phyloP scores from a whole-genome alignment of 1,284 basidiomycete species.

The Ceratobasidium sp. region DNA sequence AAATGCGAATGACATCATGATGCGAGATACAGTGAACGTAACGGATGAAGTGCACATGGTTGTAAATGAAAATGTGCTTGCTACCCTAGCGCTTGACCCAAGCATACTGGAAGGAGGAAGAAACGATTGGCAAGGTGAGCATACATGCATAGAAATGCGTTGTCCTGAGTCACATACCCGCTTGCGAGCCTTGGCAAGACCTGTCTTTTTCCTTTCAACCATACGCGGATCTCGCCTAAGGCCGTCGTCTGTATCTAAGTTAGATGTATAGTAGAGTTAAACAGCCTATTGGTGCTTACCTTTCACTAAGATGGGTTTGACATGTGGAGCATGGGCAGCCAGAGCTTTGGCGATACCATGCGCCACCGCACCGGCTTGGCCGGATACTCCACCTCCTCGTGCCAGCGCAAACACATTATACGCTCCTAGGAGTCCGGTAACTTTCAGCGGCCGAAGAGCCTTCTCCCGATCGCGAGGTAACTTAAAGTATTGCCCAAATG shows the following conservation, averaged over 20 bases:
- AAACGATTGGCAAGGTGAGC: conserved; percentile 31
- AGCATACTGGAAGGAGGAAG: conserved; percentile 66
- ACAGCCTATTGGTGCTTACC: conserved; percentile 59
- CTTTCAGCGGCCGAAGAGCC: conserved; percentile 82
- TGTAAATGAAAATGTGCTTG: neutral
- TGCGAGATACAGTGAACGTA: neutral
- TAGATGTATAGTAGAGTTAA: neutral
- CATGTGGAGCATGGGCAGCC: conserved; percentile 72
- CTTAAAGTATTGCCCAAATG: conserved; percentile 82
- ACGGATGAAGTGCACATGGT: neutral
- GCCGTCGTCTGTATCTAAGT: conserved; percentile 7
- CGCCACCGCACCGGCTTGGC: conserved; percentile 91
- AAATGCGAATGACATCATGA: neutral
- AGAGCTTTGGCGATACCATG: conserved; percentile 87
- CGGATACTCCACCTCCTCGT: conserved; percentile 88
- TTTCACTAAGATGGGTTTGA: conserved; percentile 74
- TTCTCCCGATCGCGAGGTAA: conserved; percentile 81
- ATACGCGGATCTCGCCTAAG: conserved; percentile 93
- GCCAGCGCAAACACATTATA: conserved; percentile 92
- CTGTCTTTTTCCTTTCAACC: conserved; percentile 98
- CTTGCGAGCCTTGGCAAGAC: conserved; percentile 90
- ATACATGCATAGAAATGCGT: conserved; percentile 43
- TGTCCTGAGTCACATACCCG: conserved; percentile 65
- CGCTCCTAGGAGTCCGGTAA: conserved; percentile 87
- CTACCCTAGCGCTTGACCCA: conserved; percentile 92